Evolutionary conservation across 805 yeast genomes (phyloP), one percentile per base, ranked within the genome.

Genomic region (Ogataea neopini): DNA sequence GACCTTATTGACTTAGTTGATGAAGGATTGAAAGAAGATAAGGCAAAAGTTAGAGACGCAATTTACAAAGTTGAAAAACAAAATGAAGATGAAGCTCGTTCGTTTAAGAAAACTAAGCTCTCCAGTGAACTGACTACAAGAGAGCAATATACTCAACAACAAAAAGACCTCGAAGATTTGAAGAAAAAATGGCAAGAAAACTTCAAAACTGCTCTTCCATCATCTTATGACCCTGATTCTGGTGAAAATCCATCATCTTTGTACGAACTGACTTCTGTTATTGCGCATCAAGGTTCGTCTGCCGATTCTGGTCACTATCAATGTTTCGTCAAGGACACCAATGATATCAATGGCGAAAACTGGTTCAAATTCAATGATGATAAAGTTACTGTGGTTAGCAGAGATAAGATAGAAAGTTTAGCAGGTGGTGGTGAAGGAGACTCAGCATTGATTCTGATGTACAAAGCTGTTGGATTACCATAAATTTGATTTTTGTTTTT

Each of bases 371-470:
- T 88, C 70, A 90, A 94, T 65, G 99, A 94, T 67, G 96, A 91
- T 69, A 85, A 85, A 63, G 96, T 94, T 14, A 72, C 80, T 6
- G 71, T 75, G 35, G 90, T 91, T n/a, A 81, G 76, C 52, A 86
- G 81, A 61, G 94, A 90, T 43, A 88, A 81, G 62, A 82, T 94
- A 51, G 96, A 90, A 66, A 68, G 78, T 47, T 75, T 94, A 56
- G 87, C 97, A 4, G 99, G 99, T 37, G 99, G 99, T 48, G 97
- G 98, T 48, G 99, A 95, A 71, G 82, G 96, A 58, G 99, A 94
- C 68, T 83, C 94, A 60, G 99, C 99, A 2, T 78, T 94, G 66
- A 84, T 94, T 47, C 75, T 92, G 56, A 70, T 94, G 46, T 94
- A 94, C 73, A 85, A 84, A 63, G 95, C 89, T 6, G 79, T 85